Percentiles rank a stretch among this genome's conserved stretches.
Conservation (phyloP, 2,329 filamentous ascomycete species). For the Ophiosphaerella korrae region DNA sequence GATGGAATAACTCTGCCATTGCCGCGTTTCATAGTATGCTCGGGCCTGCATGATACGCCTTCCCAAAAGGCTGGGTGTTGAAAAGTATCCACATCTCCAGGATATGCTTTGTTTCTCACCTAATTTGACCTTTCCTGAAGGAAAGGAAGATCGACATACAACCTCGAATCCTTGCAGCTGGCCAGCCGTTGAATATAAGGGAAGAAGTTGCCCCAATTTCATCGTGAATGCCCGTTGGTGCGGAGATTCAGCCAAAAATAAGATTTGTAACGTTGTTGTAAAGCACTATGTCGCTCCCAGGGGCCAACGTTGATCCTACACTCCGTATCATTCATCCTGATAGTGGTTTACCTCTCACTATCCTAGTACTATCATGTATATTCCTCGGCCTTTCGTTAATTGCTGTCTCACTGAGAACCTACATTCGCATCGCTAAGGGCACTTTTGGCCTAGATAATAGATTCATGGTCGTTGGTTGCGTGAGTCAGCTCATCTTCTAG, state of each 20-base stretch:
- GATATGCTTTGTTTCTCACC: too few relatives aligned
- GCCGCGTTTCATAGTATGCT: neutral
- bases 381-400: constrained; percentile 21
- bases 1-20: neutral
- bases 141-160: neutral
- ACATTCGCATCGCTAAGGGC: constrained; percentile 18
- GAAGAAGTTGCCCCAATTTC: neutral
- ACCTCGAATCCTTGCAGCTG: neutral
- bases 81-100: too few relatives aligned
- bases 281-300: neutral
- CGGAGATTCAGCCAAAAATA: neutral
- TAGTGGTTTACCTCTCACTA: constrained; percentile 21
- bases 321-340: constrained; percentile 16
- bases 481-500: constrained; percentile 4
- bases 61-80: too few relatives aligned
- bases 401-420: constrained; percentile 22
- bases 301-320: constrained; percentile 12
- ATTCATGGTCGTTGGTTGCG: constrained; percentile 20
- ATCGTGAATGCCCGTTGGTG: neutral
- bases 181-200: neutral
- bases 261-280: neutral
- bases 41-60: neutral
- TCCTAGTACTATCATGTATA: constrained; percentile 17
- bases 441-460: constrained; percentile 24
- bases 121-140: too few relatives aligned